A percentile compares a stretch with the other conserved stretches of the same genome.
These are phyloP conservation scores for Talaromyces sp. DNA, from an alignment of 2,329 filamentous ascomycete genomes.

Conservation along the genomic window DNA sequence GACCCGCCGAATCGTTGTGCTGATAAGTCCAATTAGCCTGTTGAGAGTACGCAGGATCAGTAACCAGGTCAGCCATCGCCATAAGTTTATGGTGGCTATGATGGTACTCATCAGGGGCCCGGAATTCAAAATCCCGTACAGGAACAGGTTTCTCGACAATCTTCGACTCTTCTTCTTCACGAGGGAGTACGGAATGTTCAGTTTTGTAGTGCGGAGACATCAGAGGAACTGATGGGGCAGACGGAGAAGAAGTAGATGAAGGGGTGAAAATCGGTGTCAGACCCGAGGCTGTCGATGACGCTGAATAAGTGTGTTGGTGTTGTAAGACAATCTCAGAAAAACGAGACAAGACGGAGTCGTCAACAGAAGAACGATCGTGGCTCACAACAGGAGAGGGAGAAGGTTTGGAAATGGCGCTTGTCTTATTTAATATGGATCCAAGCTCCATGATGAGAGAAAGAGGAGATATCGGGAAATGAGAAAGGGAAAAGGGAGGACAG, in stretches of 20 bases:
- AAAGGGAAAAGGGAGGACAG: not conserved
- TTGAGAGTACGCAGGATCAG: constrained; percentile 5
- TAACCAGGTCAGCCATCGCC: constrained; percentile 11
- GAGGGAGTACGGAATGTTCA: not conserved
- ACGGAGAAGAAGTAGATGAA: not conserved
- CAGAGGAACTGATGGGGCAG: not conserved
- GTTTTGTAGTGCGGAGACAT: not conserved
- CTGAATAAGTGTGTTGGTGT: not conserved
- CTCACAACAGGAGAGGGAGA: not conserved
- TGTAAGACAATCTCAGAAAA: not conserved
- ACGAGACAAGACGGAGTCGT: constrained; percentile 9
- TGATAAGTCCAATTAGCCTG: constrained; percentile 4
- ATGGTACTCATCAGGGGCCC: constrained; percentile 7
- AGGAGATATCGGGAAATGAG: not conserved
- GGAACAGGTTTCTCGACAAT: constrained; percentile 1
- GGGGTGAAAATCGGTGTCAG: not conserved
- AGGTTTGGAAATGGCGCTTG: not conserved
- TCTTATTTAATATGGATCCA: constrained; percentile 13
- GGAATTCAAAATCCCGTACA: not conserved
- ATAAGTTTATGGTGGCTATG: constrained; percentile 7
- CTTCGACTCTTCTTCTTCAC: not conserved
- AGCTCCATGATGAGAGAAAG: constrained; percentile 8
- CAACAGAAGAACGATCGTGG: not conserved
- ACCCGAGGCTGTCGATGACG: not conserved
- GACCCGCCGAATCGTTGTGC: not conserved